Conservation (phyloP, 1,139 yeast species). For the Sugiyamaella novakii region DNA sequence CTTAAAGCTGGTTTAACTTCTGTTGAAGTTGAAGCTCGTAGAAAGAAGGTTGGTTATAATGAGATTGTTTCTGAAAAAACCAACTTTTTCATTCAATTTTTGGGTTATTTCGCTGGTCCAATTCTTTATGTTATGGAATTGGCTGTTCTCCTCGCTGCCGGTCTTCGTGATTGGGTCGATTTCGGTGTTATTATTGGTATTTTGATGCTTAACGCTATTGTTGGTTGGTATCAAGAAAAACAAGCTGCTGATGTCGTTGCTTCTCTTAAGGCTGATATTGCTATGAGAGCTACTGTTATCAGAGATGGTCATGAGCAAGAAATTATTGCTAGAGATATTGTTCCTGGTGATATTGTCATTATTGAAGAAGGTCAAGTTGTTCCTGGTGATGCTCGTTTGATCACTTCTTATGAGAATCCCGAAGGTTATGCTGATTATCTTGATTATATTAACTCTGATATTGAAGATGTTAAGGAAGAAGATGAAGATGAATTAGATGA, state of each 20-base stretch:
- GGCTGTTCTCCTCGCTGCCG: conserved; percentile 67
- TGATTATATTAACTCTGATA: conserved; percentile 46
- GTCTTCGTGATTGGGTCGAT: conserved; percentile 72
- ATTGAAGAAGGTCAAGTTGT: conserved; percentile 94
- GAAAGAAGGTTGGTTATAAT: conserved; percentile 64
- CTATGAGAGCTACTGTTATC: conserved; percentile 82
- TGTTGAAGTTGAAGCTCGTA: conserved; percentile 57
- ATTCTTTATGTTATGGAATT: conserved; percentile 71
- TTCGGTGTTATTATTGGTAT: conserved; percentile 69
- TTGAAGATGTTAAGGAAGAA: conserved; percentile 82
- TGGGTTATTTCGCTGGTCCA: conserved; percentile 67
- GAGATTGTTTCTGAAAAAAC: conserved; percentile 65
- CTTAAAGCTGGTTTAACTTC: conserved; percentile 55
- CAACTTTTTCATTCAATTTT: conserved; percentile 58
- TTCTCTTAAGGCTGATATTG: conserved; percentile 89
- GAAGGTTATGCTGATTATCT: conserved; percentile 44
- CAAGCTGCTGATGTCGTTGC: conserved; percentile 97
- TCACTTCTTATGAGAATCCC: conserved; percentile 49
- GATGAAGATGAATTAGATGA: conserved; percentile 66
- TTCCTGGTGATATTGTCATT: conserved; percentile 91
- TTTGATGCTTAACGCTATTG: conserved; percentile 55
- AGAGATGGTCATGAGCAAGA: conserved; percentile 81
- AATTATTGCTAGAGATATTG: conserved; percentile 78
- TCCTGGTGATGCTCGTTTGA: conserved; percentile 93
- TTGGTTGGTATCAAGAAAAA: conserved; percentile 71